These are phyloP conservation scores for Sordariomycetes sp. DNA, from an alignment of 2,329 filamentous ascomycete species.

Conservation along the genomic window DNA sequence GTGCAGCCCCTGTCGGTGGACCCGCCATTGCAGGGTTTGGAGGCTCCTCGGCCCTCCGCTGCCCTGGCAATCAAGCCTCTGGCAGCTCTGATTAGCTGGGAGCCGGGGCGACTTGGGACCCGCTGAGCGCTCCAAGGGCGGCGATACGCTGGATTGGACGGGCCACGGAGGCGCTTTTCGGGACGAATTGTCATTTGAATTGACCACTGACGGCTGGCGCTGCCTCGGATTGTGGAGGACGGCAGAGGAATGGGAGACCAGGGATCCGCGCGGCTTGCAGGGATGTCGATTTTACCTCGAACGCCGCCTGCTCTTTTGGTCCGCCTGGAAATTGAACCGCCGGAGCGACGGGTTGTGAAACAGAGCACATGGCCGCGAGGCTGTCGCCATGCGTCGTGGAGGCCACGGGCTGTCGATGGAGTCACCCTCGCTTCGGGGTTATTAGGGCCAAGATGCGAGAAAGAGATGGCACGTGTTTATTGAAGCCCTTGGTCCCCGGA, in stretches of 20 bases:
- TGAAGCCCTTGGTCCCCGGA: no score
- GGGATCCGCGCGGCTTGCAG: no score
- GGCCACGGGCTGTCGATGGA: no score
- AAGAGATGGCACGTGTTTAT: no score
- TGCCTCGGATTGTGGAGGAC: neutral
- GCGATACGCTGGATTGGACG: neutral
- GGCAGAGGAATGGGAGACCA: no score
- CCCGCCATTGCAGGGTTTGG: neutral
- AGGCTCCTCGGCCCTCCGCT: neutral
- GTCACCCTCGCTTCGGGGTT: no score
- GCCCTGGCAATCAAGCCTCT: neutral
- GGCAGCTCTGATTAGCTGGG: neutral
- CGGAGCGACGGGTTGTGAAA: neutral
- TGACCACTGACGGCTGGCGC: neutral
- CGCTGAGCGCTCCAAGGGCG: neutral
- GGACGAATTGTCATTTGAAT: neutral
- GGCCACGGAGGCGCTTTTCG: neutral
- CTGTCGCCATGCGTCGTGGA: no score
- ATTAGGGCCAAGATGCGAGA: no score
- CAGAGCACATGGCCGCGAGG: neutral
- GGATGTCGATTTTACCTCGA: no score
- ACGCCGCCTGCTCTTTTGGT: neutral
- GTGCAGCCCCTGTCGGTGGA: neutral
- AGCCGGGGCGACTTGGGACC: neutral
- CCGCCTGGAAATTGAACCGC: neutral